Conservation (phyloP, 2,329 filamentous ascomycete genomes). For the Mycosphaerella sp. region DNA sequence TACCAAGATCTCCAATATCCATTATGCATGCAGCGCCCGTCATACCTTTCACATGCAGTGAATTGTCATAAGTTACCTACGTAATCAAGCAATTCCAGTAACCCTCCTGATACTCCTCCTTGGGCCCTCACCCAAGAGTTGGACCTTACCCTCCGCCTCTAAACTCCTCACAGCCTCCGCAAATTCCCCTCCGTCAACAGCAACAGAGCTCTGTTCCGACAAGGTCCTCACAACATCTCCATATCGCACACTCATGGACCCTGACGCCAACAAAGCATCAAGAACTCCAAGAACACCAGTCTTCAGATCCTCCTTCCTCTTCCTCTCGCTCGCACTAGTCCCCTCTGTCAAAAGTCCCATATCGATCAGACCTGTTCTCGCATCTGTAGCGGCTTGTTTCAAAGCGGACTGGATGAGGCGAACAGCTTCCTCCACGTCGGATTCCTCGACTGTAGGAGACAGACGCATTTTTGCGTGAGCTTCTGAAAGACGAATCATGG, state of each 20-base stretch:
- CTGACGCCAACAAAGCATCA: slow-evolving; percentile 67
- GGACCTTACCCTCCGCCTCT: slow-evolving; percentile 78
- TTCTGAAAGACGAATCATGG: slow-evolving; percentile 95
- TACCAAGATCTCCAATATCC: not conserved
- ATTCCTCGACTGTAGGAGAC: slow-evolving; percentile 63
- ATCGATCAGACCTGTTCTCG: slow-evolving; percentile 84
- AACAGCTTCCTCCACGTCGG: slow-evolving; percentile 84
- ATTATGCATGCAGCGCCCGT: not conserved
- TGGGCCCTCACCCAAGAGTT: slow-evolving; percentile 75
- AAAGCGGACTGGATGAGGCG: slow-evolving; percentile 88
- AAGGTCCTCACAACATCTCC: slow-evolving; percentile 70
- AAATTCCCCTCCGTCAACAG: slow-evolving; percentile 74
- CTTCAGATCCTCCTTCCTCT: slow-evolving; percentile 78
- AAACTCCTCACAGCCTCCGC: slow-evolving; percentile 70
- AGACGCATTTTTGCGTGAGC: slow-evolving; percentile 98
- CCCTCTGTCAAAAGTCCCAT: slow-evolving; percentile 95
- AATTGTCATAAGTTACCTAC: too few relatives aligned
- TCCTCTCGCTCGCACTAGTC: slow-evolving; percentile 80
- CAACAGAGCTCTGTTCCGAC: slow-evolving; percentile 60
- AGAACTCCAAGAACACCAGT: slow-evolving; percentile 65
- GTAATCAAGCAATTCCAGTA: slow-evolving; percentile 45
- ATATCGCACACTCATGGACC: slow-evolving; percentile 64
- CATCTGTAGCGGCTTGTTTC: slow-evolving; percentile 94
- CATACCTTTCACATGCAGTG: not conserved
- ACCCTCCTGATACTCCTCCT: slow-evolving; percentile 76